These are phyloP conservation scores for Huntiella omanensis DNA, from an alignment of 2,329 filamentous ascomycete genomes.

Conservation along the genomic window DNA sequence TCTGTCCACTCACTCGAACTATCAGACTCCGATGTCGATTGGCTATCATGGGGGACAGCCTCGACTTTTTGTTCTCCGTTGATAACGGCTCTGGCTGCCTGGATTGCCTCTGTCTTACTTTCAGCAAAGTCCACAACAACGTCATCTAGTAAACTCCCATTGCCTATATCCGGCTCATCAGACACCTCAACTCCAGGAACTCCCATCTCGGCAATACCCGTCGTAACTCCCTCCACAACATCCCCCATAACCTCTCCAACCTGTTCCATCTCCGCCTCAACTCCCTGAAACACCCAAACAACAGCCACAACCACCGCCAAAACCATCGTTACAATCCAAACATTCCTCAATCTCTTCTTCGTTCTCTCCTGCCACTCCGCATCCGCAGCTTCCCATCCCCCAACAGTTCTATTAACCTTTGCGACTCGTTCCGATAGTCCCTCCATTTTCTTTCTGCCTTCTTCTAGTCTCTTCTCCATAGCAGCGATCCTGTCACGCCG, in stretches of 20 bases:
- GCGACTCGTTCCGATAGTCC: conserved; percentile 44
- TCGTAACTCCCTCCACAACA: background rate
- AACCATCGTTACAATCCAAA: conserved; percentile 41
- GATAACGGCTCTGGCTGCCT: background rate
- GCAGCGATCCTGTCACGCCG: conserved; percentile 45
- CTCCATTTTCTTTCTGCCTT: conserved; percentile 39
- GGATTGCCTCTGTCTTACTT: background rate
- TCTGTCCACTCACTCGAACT: conserved; percentile 14
- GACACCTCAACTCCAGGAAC: too few relatives aligned
- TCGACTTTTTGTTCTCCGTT: background rate
- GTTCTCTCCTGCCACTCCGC: conserved; percentile 49
- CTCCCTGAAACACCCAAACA: conserved; percentile 17
- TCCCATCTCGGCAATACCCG: background rate
- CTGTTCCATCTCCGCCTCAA: background rate
- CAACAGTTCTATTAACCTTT: conserved; percentile 41
- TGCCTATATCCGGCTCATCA: background rate
- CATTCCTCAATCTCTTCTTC: conserved; percentile 38
- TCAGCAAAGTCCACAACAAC: background rate
- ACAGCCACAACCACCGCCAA: conserved; percentile 29
- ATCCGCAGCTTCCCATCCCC: conserved; percentile 49
- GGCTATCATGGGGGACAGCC: conserved; percentile 2
- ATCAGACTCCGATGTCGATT: conserved; percentile 13
- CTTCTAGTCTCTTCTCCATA: conserved; percentile 41
- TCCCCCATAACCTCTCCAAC: conserved; percentile 1
- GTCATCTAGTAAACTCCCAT: background rate